Percentiles rank a stretch among this genome's conserved stretches.
These are phyloP conservation scores for Penicillium alfredii DNA, from an alignment of 495 filamentous ascomycete species.

Conservation along the genomic window DNA sequence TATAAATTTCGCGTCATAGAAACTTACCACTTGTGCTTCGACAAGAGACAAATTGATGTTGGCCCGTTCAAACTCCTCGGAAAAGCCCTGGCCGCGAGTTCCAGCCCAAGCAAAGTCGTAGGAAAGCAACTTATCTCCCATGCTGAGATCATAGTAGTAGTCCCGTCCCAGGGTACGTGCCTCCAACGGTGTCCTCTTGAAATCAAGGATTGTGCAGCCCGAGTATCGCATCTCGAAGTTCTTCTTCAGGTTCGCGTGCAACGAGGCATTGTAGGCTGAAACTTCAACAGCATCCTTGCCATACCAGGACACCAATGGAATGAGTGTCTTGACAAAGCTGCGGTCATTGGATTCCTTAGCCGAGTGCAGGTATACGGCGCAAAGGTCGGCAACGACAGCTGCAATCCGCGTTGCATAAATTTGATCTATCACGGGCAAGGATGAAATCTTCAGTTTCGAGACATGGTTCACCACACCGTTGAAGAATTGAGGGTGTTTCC, in stretches of 20 bases:
- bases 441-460: slow-evolving; percentile 51
- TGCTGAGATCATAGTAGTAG: slow-evolving; percentile 75
- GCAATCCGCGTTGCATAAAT: slow-evolving; percentile 64
- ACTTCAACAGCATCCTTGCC: slow-evolving; percentile 65
- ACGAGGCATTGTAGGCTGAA: slow-evolving; percentile 72
- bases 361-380: slow-evolving; percentile 86
- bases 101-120: slow-evolving; percentile 74
- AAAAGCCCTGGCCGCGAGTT: slow-evolving; percentile 61
- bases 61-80: slow-evolving; percentile 71
- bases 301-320: slow-evolving; percentile 71
- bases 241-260: slow-evolving; percentile 75
- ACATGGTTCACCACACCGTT: slow-evolving; percentile 61
- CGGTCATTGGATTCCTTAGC: slow-evolving; percentile 64
- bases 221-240: slow-evolving; percentile 77
- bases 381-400: slow-evolving; percentile 75
- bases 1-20: no score
- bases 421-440: slow-evolving; percentile 33
- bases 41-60: slow-evolving; percentile 88
- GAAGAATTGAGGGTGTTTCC: slow-evolving; percentile 68
- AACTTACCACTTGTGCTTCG: slow-evolving; percentile 80
- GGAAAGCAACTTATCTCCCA: slow-evolving; percentile 66
- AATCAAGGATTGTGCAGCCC: slow-evolving; percentile 61
- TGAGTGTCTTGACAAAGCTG: slow-evolving; percentile 59
- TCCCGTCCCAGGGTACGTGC: slow-evolving; percentile 57
- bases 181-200: slow-evolving; percentile 67